Percentiles rank a stretch among this genome's conserved stretches.
phyloP scores from a whole-genome alignment of 73 alveolate species.

The Paramecium primaurelia region DNA sequence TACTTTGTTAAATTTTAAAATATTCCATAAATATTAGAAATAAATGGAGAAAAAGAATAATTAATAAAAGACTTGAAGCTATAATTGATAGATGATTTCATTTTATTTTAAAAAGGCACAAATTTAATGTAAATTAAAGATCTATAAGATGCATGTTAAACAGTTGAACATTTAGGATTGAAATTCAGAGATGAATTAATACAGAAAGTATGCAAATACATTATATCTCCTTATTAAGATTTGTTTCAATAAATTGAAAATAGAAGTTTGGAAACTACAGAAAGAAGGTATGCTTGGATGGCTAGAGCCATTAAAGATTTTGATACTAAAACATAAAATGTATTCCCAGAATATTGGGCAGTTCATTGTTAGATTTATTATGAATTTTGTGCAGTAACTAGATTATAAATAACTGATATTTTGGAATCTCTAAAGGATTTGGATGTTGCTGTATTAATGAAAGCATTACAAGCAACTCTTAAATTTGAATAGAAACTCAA shows the following conservation, averaged over 20 bases:
- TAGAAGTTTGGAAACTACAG: conserved; percentile 85
- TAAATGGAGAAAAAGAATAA: conserved; percentile 67
- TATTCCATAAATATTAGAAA: conserved; percentile 78
- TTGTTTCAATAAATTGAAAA: conserved; percentile 77
- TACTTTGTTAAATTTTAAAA: conserved; percentile 89
- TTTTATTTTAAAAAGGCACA: neutral
- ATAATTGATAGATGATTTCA: conserved; percentile 61
- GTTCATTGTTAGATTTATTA: conserved; percentile 86
- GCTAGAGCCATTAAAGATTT: conserved; percentile 90
- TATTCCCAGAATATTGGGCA: conserved; percentile 94
- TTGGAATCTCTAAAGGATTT: neutral
- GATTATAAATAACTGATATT: neutral
- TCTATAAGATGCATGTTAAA: conserved; percentile 62
- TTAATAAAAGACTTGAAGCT: conserved; percentile 49
- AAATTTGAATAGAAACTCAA: conserved; percentile 1
- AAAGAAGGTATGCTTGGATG: conserved; percentile 96
- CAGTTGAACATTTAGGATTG: conserved; percentile 61
- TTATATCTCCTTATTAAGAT: conserved; percentile 83
- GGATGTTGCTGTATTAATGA: conserved; percentile 25
- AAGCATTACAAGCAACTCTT: conserved; percentile 17
- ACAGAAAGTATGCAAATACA: conserved; percentile 80
- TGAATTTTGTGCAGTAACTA: conserved; percentile 82
- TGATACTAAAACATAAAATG: conserved; percentile 64
- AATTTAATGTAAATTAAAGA: conserved; percentile 28
- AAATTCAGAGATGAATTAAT: conserved; percentile 58